A percentile compares a stretch with the other conserved stretches of the same genome.
phyloP scores from a whole-genome alignment of 1,139 yeast species.

The Kurtzmaniella quercitrusa region DNA sequence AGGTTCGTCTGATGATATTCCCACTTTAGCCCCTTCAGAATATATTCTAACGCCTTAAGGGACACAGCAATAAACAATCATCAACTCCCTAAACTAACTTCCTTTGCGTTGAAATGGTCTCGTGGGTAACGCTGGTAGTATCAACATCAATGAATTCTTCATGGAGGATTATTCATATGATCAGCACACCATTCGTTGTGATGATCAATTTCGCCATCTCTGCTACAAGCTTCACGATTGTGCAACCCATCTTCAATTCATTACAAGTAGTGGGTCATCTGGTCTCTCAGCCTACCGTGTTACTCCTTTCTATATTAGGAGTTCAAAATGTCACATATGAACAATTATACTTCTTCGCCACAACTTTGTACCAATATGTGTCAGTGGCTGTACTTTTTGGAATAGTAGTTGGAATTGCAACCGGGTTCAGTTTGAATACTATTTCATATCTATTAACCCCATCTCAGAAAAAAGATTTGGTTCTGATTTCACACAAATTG shows the following conservation, averaged over 20 bases:
- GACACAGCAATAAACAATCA: too few relatives aligned
- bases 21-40: neutral
- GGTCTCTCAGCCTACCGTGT: neutral
- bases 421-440: conserved; percentile 12
- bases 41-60: too few relatives aligned
- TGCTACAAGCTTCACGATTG: neutral
- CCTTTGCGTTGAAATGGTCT: too few relatives aligned
- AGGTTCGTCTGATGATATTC: neutral
- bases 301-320: neutral
- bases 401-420: conserved; percentile 15
- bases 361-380: conserved; percentile 18
- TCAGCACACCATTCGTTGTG: neutral
- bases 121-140: neutral
- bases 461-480: neutral
- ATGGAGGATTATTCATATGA: conserved; percentile 7
- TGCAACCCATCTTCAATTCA: neutral
- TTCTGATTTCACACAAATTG: neutral
- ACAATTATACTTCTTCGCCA: conserved; percentile 14
- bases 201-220: neutral
- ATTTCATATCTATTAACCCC: conserved; percentile 9
- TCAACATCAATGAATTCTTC: neutral
- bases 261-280: neutral
- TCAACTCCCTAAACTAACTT: neutral
- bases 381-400: conserved; percentile 24
- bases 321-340: neutral